Evolutionary conservation across 2,329 filamentous ascomycete species (phyloP).

Genomic region (Uncinocarpus reesii): DNA sequence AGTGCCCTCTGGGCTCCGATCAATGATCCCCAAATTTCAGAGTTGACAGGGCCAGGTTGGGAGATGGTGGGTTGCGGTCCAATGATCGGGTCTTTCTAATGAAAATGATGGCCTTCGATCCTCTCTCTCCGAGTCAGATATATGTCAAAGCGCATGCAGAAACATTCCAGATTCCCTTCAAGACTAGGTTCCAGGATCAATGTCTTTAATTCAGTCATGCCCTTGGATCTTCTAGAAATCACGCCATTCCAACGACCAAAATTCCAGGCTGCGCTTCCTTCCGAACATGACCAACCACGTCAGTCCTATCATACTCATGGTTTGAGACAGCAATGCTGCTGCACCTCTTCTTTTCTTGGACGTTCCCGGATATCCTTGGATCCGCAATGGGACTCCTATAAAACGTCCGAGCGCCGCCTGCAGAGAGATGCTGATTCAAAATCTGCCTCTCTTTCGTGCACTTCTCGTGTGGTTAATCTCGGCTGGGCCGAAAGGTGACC

Average conservation of each 20-base stretch:
- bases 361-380: constrained; percentile 8
- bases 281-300: constrained; percentile 7
- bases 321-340: constrained; percentile 7
- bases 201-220: background rate
- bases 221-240: constrained; percentile 10
- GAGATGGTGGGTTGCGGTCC: constrained; percentile 3
- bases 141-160: constrained; percentile 11
- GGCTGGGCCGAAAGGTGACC: background rate
- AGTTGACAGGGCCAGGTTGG: constrained; percentile 3
- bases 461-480: background rate
- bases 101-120: background rate
- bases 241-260: constrained; percentile 10
- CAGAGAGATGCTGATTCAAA: background rate
- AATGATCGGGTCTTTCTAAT: constrained; percentile 1
- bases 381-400: background rate
- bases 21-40: background rate
- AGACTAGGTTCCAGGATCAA: constrained; percentile 6
- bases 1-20: background rate
- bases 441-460: background rate
- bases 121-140: constrained; percentile 4
- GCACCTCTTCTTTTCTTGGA: constrained; percentile 3
- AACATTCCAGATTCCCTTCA: constrained; percentile 11
- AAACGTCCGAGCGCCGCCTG: constrained; percentile 7
- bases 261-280: constrained; percentile 7
- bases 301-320: constrained; percentile 1